Base-by-base conservation (phyloP, 2,329 filamentous ascomycete genomes). In the Arthroderma sp. region DNA sequence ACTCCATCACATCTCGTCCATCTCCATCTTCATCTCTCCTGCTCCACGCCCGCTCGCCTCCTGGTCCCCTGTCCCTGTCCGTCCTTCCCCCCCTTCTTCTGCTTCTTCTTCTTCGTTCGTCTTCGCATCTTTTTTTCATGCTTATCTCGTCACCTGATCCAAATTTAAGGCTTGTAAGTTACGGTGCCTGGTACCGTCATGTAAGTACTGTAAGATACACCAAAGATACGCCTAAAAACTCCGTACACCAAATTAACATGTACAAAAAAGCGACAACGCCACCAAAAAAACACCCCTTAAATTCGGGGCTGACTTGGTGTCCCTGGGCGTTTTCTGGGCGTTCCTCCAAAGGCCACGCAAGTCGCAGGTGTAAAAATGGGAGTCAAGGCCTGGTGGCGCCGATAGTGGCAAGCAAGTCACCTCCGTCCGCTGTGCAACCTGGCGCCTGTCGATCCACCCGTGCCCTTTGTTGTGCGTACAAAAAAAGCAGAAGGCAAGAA, bases 151-250 rank as follows among this genome's bases (percentile, higher is more conserved):
- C 41, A 37, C 35, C 6, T 5, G 35, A 37, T n/a, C 31, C 31
- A 41, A 41, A 11, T 43, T 19, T n/a, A n/a, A 43, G 44, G 47
- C 15, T 11, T 2, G 15, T 31, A 33, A 51, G 28, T 31, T 51
- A 51, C 47, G 4, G 47, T 51, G 47, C 47, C 47, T 51, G 47
- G 47, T 51, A n/a, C 15, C 25, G 47, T 51, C 47, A 51, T 17
- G 47, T 51, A 51, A 51, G 8, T 51, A 51, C 47, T 9, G 47
- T 47, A 47, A 23, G 21, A 13, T 47, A 28, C 41, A 15, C 19
- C 35, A 11, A 9, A 28, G 38, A 31, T 31, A 31, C 28, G 7
- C 28, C 28, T 4, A 4, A 31, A 31, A 7, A 31, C n/a, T n/a
- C n/a, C n/a, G n/a, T n/a, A n/a, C n/a, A n/a, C n/a, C n/a, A n/a